A percentile compares a stretch with the other conserved stretches of the same genome.
Evolutionary conservation across 441 rosid species (phyloP).

Genomic region (Corymbia citriodora): DNA sequence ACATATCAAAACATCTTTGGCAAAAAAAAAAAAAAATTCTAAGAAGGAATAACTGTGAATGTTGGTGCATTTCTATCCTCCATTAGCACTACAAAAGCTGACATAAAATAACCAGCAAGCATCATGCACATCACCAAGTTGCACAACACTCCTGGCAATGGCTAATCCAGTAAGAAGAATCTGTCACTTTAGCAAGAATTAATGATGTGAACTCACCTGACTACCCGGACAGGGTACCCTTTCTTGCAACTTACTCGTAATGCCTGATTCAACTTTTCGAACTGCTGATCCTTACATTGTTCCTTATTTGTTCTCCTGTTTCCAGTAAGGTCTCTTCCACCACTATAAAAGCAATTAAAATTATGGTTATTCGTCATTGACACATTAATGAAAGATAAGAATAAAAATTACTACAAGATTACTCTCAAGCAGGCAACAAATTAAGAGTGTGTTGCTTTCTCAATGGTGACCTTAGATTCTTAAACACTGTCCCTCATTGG

Average conservation of each 20-base stretch:
- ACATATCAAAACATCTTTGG: neutral
- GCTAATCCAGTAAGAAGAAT: neutral
- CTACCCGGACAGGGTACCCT: slow-evolving; percentile 87
- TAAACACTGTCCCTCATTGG: neutral
- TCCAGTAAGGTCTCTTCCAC: slow-evolving; percentile 79
- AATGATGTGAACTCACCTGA: slow-evolving; percentile 41
- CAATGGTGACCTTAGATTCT: neutral
- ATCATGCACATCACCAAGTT: neutral
- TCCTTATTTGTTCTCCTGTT: slow-evolving; percentile 69
- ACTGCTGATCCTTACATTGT: slow-evolving; percentile 75
- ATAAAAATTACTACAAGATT: neutral
- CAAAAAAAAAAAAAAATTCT: neutral
- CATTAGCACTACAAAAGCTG: neutral
- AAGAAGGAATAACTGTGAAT: neutral
- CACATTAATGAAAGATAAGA: neutral
- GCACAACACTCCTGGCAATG: neutral
- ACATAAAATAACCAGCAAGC: neutral
- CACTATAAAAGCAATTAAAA: slow-evolving; percentile 25
- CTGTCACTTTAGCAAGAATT: neutral
- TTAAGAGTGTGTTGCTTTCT: neutral
- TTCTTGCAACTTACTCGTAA: slow-evolving; percentile 61
- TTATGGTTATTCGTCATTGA: neutral
- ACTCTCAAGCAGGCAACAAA: neutral
- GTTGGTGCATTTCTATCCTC: neutral
- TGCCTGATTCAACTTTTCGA: slow-evolving; percentile 53